These are phyloP conservation scores for Globisporangium lucens DNA, from an alignment of 352 stramenopile species.

Conservation along the genomic window DNA sequence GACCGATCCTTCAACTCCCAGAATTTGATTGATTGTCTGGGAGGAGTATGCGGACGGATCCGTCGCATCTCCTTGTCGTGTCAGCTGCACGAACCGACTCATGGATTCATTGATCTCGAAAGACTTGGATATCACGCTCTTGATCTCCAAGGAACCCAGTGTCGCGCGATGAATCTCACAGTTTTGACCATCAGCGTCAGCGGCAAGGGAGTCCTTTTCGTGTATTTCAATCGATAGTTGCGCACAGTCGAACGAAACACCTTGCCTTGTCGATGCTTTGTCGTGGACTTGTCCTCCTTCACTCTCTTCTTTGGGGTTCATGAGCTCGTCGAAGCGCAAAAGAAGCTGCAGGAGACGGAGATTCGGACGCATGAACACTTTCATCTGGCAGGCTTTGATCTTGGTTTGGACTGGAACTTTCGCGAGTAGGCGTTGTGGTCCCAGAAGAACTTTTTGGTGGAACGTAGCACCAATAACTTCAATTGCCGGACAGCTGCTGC, in stretches of 20 bases:
- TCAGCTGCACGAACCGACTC: constrained; percentile 26
- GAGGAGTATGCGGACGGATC: constrained; percentile 17
- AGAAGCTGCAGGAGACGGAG: constrained; percentile 46
- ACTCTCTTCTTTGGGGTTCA: constrained; percentile 17
- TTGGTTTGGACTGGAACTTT: constrained; percentile 14
- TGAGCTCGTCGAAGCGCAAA: constrained; percentile 46
- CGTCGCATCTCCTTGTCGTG: constrained; percentile 12
- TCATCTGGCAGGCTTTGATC: constrained; percentile 18
- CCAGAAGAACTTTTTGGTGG: constrained; percentile 22
- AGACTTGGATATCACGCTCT: constrained; percentile 38
- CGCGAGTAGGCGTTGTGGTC: constrained; percentile 19
- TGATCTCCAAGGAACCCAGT: constrained; percentile 30
- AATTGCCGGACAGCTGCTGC: constrained; percentile 15
- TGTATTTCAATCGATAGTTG: constrained; percentile 11
- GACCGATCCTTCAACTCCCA: constrained; percentile 35
- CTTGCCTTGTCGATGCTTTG: constrained; percentile 9
- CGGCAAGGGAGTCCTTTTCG: neutral
- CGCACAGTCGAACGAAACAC: constrained; percentile 15
- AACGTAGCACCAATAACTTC: constrained; percentile 22
- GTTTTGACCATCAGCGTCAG: neutral
- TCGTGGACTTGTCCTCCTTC: neutral
- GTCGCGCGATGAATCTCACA: neutral
- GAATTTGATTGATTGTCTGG: constrained; percentile 24
- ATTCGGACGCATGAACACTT: constrained; percentile 27
- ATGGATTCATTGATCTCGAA: constrained; percentile 40